Evolutionary conservation across 2,329 filamentous ascomycete genomes (phyloP), one percentile per base, ranked within the genome.

Genomic region (Ceratocystis alfenasii): DNA sequence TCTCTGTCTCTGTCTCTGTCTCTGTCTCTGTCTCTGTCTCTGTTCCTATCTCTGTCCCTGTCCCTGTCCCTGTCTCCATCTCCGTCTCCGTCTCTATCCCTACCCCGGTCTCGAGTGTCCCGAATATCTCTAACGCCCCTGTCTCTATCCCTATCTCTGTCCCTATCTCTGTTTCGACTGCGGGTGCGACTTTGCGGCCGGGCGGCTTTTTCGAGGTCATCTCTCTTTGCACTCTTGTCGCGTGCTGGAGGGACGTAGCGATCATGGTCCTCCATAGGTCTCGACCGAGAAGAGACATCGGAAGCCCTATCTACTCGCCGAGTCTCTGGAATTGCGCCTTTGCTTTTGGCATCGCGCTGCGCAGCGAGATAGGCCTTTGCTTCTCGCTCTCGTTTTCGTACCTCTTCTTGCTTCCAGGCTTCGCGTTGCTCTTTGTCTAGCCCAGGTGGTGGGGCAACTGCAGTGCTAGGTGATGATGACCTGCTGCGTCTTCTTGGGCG

Each of bases 341-440:
- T 85, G 61, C 79, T 79, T 36, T 81, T 78, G 41, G 83, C 83
- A 69, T 85, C 83, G 68, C 82, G 81, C 70, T 85, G 82, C 2
- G 82, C 83, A 5, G 83, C 83, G 46, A 86, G 75, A 70, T 86
- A 87, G 3, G 82, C 83, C 72, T 85, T 86, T 48, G 84, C 84
- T 73, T 86, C 83, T 69, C 80, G 80, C 72, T 86, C 83, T 63
- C 83, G 80, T 71, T 84, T 83, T 72, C 79, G 82, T 64, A 84
- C 83, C 70, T 85, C 83, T 67, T 81, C 80, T 69, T 81, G 79
- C 72, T 86, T 86, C 78, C 82, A 82, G 17, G 78, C 78, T 70
- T 84, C 81, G 30, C 78, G 75, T 50, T 78, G 78, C n/a, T 79
- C 77, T 62, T 79, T 79, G 66, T 76, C 79, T 22, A 77, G 73